Base-by-base conservation (phyloP, 2,329 filamentous ascomycete species). In the Trichoderma atroviride region DNA sequence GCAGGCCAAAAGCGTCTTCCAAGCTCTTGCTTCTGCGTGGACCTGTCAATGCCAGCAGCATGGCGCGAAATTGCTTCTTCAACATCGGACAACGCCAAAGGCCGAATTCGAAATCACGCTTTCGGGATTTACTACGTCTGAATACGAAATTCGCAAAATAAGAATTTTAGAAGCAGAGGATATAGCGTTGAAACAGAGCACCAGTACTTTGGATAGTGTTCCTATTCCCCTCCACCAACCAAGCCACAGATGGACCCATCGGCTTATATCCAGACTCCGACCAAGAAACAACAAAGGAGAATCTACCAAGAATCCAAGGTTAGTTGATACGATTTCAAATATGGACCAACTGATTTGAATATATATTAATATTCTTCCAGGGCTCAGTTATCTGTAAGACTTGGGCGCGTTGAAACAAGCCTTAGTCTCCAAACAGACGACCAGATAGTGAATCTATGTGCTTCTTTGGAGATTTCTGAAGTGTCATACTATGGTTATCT, bases 31-130 rank as follows among this genome's bases (percentile, higher is more conserved):
- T 10, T 57, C 68, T 31, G 69, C 72, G 4, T 78, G 75, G 75
- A 70, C 69, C 4, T 76, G 75, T 43, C 43, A 43, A 9, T 77
- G 75, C 33, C 35, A 52, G 16, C 68, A 75, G 4, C 75, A 77
- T 55, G 59, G 24, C 1, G 72, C 74, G 11, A 73, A 71, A 5
- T 58, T 77, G 4, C 69, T 77, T 1, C 73, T 78, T 5, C 71
- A 75, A 19, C 74, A 78, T 50, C 72, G 68, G 22, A 72, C 61
- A 13, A 71, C 43, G 52, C 72, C 67, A 16, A 69, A 58, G 9
- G 10, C 63, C 0, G 74, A 75, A 10, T 74, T 76, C 24, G 66
- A 71, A 3, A 50, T 76, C 33, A 47, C 75, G 19, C 52, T 76
- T 24, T 68, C 63, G 1, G 73, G 57, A 2, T 60, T 55, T 2